These are phyloP conservation scores for Dryadomyces sulphureus DNA, from an alignment of 2,329 filamentous ascomycete genomes.

Conservation along the genomic window DNA sequence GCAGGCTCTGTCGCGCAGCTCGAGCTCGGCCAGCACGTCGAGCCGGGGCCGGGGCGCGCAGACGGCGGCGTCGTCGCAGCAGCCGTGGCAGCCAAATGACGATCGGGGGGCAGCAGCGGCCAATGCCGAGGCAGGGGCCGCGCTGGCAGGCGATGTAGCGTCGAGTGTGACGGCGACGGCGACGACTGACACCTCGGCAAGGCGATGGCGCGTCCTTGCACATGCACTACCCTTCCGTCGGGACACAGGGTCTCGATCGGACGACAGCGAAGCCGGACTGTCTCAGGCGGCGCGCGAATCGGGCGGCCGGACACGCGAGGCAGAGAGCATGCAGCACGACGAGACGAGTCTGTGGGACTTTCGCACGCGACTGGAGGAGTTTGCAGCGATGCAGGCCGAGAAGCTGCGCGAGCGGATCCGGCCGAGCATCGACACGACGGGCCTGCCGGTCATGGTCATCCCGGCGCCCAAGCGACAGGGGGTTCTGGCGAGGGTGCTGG, in stretches of 20 bases:
- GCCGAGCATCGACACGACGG: slow-evolving; percentile 37
- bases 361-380: slow-evolving; percentile 41
- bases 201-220: slow-evolving; percentile 17
- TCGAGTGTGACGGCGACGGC: slow-evolving; percentile 19
- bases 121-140: no score
- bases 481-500: slow-evolving; percentile 38
- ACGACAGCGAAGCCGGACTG: background rate
- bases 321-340: slow-evolving; percentile 5
- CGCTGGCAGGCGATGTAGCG: background rate
- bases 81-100: slow-evolving; percentile 5
- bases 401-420: slow-evolving; percentile 40
- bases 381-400: slow-evolving; percentile 45
- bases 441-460: slow-evolving; percentile 43
- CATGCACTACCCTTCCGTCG: slow-evolving; percentile 18
- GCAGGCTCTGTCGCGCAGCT: slow-evolving; percentile 7
- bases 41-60: slow-evolving; percentile 1
- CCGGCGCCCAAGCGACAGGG: slow-evolving; percentile 46
- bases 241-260: background rate
- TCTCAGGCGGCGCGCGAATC: background rate
- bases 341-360: slow-evolving; percentile 35
- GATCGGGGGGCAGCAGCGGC: no score
- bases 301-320: background rate
- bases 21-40: slow-evolving; percentile 4
- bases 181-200: slow-evolving; percentile 1
- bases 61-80: slow-evolving; percentile 3